phyloP scores from a whole-genome alignment of 2,329 filamentous ascomycete species.

The Monilinia fructigena region DNA sequence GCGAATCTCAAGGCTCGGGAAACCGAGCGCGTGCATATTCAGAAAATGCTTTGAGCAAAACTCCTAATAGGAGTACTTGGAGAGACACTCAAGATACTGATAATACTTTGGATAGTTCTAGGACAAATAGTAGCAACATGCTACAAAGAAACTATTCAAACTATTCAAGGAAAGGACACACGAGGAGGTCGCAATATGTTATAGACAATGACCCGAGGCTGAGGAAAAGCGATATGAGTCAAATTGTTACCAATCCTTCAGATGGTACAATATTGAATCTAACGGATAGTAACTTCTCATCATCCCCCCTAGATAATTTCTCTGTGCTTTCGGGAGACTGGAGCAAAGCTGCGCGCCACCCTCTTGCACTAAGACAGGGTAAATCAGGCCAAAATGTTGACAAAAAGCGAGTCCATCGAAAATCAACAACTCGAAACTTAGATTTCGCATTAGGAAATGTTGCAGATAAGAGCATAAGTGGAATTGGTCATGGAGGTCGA shows the following conservation, averaged over 20 bases:
- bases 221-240: conserved; percentile 26
- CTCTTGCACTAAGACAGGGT: conserved; percentile 9
- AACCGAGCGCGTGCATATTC: conserved; percentile 32
- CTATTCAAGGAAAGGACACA: conserved; percentile 36
- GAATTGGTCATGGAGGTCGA: conserved; percentile 32
- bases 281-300: conserved; percentile 34
- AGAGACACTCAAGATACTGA: conserved; percentile 34
- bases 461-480: conserved; percentile 26
- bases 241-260: conserved; percentile 5
- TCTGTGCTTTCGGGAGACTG: conserved; percentile 28
- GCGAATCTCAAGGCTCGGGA: conserved; percentile 23
- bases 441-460: conserved; percentile 23
- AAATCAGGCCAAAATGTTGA: conserved; percentile 4
- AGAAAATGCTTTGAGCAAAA: conserved; percentile 33
- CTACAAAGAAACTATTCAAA: conserved; percentile 36
- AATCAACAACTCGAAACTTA: conserved; percentile 29
- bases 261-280: conserved; percentile 30
- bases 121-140: conserved; percentile 29
- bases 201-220: conserved; percentile 22
- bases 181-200: conserved; percentile 29
- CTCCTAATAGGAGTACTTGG: conserved; percentile 30
- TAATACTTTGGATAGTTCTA: conserved; percentile 27
- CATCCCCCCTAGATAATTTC: conserved; percentile 32
- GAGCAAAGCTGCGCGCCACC: conserved; percentile 17
- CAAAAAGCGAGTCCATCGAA: conserved; percentile 19